These are phyloP conservation scores for Chlorella sp. DNA, from an alignment of 139 green algal genomes.

Conservation along the genomic window DNA sequence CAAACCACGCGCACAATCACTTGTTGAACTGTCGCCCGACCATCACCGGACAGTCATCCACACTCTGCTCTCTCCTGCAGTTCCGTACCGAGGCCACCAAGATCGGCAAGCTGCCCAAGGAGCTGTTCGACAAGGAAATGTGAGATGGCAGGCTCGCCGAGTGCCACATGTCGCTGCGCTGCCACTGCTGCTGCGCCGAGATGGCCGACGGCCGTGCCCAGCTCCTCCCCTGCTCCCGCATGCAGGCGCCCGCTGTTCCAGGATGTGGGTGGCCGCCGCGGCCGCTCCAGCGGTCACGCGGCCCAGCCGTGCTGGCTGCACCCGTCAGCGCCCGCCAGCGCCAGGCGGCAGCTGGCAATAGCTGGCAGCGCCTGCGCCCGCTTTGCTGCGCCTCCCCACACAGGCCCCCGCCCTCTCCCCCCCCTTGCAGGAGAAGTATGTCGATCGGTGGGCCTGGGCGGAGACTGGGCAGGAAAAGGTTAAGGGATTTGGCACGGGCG, in stretches of 20 bases:
- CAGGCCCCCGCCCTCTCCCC: neutral
- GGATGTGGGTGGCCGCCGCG: neutral
- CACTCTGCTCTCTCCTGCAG: conserved; percentile 49
- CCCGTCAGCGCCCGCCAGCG: no score
- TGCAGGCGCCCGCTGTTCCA: conserved; percentile 9
- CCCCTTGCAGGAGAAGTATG: conserved; percentile 22
- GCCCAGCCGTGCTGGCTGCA: neutral
- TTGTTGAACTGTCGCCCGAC: no score
- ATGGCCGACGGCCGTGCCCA: conserved; percentile 65
- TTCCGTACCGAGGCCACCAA: conserved; percentile 31
- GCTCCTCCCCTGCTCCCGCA: conserved; percentile 8
- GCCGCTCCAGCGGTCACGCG: neutral
- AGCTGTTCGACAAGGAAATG: conserved; percentile 55
- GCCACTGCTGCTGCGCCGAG: neutral
- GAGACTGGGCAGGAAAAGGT: no score
- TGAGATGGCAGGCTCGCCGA: no score
- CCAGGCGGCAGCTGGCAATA: no score
- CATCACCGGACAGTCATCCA: no score
- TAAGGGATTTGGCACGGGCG: conserved; percentile 79
- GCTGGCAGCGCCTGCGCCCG: neutral
- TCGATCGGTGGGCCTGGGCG: conserved; percentile 58
- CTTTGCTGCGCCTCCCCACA: neutral
- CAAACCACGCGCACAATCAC: no score
- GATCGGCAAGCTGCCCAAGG: conserved; percentile 61
- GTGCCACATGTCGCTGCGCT: no score